A percentile compares a stretch with the other conserved stretches of the same genome.
Evolutionary conservation across 345 rosid species (phyloP).

Genomic region (Citrus cavaleriei): DNA sequence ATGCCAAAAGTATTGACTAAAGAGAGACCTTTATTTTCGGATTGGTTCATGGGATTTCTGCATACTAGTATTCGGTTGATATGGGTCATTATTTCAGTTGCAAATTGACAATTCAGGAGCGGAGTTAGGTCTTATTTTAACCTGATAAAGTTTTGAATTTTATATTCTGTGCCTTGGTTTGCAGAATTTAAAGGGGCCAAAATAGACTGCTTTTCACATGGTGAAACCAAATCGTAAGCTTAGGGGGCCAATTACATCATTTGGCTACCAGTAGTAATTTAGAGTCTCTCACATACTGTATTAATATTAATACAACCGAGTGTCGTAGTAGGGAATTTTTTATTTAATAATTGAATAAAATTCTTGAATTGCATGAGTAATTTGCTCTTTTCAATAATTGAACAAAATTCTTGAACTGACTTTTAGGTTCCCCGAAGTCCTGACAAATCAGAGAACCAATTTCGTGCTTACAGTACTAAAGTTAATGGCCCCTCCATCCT

Average conservation of each 20-base stretch:
- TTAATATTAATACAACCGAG: not conserved
- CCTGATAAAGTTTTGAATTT: not conserved
- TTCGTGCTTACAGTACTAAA: slow-evolving; percentile 24
- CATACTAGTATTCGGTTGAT: not conserved
- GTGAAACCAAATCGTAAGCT: not conserved
- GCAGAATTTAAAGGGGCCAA: not conserved
- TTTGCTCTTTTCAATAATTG: not conserved
- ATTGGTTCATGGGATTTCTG: not conserved
- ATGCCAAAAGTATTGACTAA: not conserved
- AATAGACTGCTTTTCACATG: not conserved
- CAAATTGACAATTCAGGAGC: not conserved
- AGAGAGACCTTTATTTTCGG: not conserved
- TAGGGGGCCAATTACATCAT: too few relatives aligned
- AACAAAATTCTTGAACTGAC: not conserved
- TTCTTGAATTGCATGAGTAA: not conserved
- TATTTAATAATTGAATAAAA: not conserved
- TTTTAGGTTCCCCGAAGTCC: slow-evolving; percentile 28
- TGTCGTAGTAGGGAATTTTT: not conserved
- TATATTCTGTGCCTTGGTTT: not conserved
- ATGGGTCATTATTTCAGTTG: not conserved
- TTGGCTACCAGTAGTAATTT: not conserved
- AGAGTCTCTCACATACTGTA: not conserved
- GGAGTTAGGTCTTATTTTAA: not conserved
- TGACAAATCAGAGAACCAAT: slow-evolving; percentile 19
- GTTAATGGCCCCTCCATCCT: slow-evolving; percentile 39